phyloP scores from a whole-genome alignment of 176 grass and related monocot genomes.

The Neostapfia colusana region DNA sequence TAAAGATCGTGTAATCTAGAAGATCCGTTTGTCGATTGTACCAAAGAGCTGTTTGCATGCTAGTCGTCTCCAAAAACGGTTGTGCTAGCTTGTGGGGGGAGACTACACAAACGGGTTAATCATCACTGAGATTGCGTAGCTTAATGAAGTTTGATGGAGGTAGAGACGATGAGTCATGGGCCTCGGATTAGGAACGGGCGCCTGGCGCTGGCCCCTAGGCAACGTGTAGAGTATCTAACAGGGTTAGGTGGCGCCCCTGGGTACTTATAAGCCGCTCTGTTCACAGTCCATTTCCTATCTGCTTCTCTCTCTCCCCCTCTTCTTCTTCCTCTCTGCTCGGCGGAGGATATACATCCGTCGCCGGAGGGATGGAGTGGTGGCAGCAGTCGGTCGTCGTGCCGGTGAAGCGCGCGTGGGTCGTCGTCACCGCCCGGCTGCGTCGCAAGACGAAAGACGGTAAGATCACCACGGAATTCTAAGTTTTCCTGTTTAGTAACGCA shows the following conservation, averaged over 20 bases:
- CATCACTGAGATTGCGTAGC: conserved; percentile 11
- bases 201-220: conserved; percentile 46
- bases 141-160: conserved; percentile 8
- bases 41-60: too few species aligned
- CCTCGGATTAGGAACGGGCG: conserved; percentile 23
- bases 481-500: neutral
- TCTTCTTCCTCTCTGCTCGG: neutral
- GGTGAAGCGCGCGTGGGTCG: conserved; percentile 54
- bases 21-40: too few species aligned
- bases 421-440: conserved; percentile 42
- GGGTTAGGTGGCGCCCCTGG: conserved; percentile 29
- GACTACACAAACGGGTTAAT: neutral
- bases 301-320: too few species aligned
- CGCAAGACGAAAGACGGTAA: conserved; percentile 48
- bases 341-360: neutral
- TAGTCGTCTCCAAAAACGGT: too few species aligned
- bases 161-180: conserved; percentile 33
- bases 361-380: conserved; percentile 58
- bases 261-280: conserved; percentile 13
- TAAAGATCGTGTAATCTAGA: too few species aligned
- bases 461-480: neutral
- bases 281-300: neutral
- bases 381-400: conserved; percentile 46
- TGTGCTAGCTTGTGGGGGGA: conserved; percentile 5
- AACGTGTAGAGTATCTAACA: conserved; percentile 35